A percentile compares a stretch with the other conserved stretches of the same genome.
Evolutionary conservation across 306 rosid species (phyloP).

Genomic region (Cucurbita pepo): DNA sequence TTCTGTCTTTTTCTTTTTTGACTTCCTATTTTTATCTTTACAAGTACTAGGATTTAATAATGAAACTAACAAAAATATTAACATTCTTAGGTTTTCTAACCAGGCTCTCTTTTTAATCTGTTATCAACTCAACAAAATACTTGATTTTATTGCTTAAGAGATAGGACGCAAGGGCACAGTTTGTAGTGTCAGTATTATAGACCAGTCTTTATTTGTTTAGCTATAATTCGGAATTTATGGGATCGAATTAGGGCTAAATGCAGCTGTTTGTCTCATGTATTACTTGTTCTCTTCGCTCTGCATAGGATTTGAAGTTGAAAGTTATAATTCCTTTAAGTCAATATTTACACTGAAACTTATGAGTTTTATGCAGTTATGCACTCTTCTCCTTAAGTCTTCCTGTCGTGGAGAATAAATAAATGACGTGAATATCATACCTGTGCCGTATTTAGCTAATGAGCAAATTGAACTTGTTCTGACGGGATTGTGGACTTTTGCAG

Average conservation of each 20-base stretch:
- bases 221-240: background rate
- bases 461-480: conserved; percentile 10
- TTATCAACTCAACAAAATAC: background rate
- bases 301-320: background rate
- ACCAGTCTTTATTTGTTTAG: background rate
- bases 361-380: background rate
- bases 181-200: background rate
- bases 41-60: background rate
- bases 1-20: background rate
- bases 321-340: background rate
- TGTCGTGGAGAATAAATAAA: background rate
- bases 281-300: background rate
- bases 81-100: background rate
- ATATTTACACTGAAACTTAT: background rate
- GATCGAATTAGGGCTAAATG: background rate
- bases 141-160: background rate
- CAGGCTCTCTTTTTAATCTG: background rate
- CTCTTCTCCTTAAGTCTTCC: background rate
- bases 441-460: background rate
- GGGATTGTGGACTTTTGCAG: conserved; percentile 29
- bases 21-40: background rate
- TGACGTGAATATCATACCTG: background rate
- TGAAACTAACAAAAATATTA: background rate
- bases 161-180: background rate
- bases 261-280: background rate